Base-by-base conservation (phyloP, 2,329 filamentous ascomycete genomes). In the Aphanoascus verrucosus region DNA sequence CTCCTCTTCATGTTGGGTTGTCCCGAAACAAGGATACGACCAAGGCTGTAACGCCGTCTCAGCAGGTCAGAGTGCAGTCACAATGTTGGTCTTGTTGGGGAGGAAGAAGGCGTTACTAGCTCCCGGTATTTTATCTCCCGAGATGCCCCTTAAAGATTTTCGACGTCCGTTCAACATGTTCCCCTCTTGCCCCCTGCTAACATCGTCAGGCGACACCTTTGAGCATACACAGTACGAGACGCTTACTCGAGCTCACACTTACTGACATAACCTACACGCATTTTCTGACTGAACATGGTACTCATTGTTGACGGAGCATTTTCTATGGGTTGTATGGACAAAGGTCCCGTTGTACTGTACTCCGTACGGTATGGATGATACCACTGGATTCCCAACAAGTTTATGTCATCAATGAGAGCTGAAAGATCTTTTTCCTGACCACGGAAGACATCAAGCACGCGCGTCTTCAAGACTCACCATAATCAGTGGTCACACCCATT, bases 11-110 rank as follows among this genome's bases (percentile, higher is more conserved):
- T 49, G 48, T 12, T 42, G 31, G 48, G n/a, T 43, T 20, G 40
- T 5, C 35, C 31, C 5, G n/a, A 35, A 28, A 44, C 49, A 50
- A 23, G 38, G 37, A 44, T 40, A 37, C 45, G 37, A 20, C 14
- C 14, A 28, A 37, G 31, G 7, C 23, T 1, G n/a, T 14, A 43
- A 32, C 23, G 28, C 31, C 31, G 19, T 19, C 38, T 11, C n/a
- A 15, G 38, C 17, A 15, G 7, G 15, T n/a, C 44, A 12, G 3
- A 19, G 20, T n/a, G 19, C 23, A 35, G 43, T 45, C 19, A 9
- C 32, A 34, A 48, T 37, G 2, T 38, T 53, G 51, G 43, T 53
- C 51, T 49, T 53, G 51, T 53, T 53, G 51, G 51, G 51, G 50
- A 15, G 28, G 19, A n/a, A 12, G n/a, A 35, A 11, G 37, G 14